phyloP scores from a whole-genome alignment of 148 eudicot species.

The Nyssa sinensis region DNA sequence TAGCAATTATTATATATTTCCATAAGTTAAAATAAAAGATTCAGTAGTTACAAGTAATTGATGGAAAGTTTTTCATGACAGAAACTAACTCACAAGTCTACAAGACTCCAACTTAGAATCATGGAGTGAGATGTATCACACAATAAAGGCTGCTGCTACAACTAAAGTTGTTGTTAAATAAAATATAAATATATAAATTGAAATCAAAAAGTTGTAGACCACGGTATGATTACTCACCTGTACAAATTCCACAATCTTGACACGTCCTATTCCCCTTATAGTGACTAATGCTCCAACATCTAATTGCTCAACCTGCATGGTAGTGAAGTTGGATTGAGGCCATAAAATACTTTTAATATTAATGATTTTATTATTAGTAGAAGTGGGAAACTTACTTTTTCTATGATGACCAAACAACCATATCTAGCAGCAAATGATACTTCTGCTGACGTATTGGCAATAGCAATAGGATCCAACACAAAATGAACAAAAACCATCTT shows the following conservation, averaged over 20 bases:
- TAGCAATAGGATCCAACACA: conserved; percentile 46
- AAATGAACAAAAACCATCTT: conserved; percentile 46
- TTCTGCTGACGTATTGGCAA: conserved; percentile 28
- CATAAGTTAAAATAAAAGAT: too few relatives aligned
- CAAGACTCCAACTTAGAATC: background rate
- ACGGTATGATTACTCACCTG: conserved; percentile 26
- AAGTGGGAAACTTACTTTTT: conserved; percentile 35
- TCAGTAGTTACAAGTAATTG: background rate
- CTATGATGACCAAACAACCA: conserved; percentile 49
- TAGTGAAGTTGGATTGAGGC: background rate
- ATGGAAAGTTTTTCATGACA: background rate
- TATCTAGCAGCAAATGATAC: conserved; percentile 55
- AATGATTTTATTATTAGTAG: background rate
- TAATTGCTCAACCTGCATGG: conserved; percentile 42
- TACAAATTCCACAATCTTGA: conserved; percentile 28
- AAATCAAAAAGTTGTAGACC: background rate
- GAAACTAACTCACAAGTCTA: background rate
- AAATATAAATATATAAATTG: background rate
- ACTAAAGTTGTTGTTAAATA: too few relatives aligned
- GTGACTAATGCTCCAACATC: conserved; percentile 48
- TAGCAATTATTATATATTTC: background rate
- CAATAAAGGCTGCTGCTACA: background rate
- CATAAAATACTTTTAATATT: background rate
- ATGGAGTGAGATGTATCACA: background rate
- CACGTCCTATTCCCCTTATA: conserved; percentile 53